Percentiles rank a stretch among this genome's conserved stretches.
Evolutionary conservation across 495 filamentous ascomycete genomes (phyloP).

Genomic region (Elaphomyces granulatus): DNA sequence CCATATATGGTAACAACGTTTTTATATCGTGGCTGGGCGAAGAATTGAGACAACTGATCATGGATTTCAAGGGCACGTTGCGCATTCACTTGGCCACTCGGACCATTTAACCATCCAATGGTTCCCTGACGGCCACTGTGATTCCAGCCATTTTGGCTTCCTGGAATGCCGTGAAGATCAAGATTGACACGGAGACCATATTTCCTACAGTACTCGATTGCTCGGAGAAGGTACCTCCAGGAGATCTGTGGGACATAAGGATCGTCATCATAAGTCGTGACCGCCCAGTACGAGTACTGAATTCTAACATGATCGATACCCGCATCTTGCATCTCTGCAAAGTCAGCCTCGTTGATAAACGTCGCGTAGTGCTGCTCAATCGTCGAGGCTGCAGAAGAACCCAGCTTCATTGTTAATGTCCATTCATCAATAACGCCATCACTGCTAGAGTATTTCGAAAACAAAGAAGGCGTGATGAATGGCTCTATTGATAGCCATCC

Average conservation of each 20-base stretch:
- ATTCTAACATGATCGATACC: conserved; percentile 96
- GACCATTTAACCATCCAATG: conserved; percentile 71
- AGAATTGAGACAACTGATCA: conserved; percentile 66
- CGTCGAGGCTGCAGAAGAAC: conserved; percentile 39
- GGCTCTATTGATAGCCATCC: conserved; percentile 94
- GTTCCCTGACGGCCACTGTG: conserved; percentile 61
- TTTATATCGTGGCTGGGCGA: conserved; percentile 70
- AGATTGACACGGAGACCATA: conserved; percentile 90
- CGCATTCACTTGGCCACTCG: conserved; percentile 43
- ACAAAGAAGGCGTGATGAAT: conserved; percentile 88
- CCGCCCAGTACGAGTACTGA: conserved; percentile 89
- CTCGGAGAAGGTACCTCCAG: conserved; percentile 89
- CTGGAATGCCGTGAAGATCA: conserved; percentile 75
- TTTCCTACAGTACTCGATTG: conserved; percentile 85
- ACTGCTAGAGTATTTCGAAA: conserved; percentile 45
- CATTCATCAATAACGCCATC: conserved; percentile 76
- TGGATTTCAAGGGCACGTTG: conserved; percentile 73
- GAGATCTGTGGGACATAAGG: conserved; percentile 76
- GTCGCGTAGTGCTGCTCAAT: conserved; percentile 84
- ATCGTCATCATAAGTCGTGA: conserved; percentile 71
- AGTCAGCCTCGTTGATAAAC: conserved; percentile 73
- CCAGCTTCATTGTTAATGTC: conserved; percentile 58
- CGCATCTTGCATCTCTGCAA: conserved; percentile 69
- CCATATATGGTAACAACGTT: conserved; percentile 77
- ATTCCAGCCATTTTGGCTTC: conserved; percentile 85